Conservation (phyloP, 257 asterid genomes). For the Solanum peruvianum region DNA sequence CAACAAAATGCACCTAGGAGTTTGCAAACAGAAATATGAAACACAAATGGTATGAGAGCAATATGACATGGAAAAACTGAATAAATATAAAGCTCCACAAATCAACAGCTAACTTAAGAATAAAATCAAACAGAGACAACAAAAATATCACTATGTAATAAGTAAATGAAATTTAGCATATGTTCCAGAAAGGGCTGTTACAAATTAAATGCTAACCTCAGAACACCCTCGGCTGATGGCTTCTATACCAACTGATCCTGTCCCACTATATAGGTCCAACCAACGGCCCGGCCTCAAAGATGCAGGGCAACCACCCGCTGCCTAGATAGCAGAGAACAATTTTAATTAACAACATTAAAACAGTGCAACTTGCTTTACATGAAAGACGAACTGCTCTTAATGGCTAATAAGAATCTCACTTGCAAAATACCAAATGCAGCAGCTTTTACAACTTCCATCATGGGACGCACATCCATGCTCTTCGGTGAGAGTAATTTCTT, state of each 20-base stretch:
- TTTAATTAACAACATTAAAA: neutral
- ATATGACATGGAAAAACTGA: neutral
- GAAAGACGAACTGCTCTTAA: neutral
- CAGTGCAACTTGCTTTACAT: neutral
- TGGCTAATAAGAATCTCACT: slow-evolving; percentile 19
- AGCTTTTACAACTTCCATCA: slow-evolving; percentile 99
- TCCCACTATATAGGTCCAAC: slow-evolving; percentile 97
- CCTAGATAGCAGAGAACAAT: slow-evolving; percentile 24
- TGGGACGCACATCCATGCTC: slow-evolving; percentile 94
- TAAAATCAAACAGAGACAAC: neutral
- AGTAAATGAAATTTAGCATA: neutral
- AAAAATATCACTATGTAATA: neutral
- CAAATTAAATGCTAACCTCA: slow-evolving; percentile 32
- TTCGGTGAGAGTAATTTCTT: slow-evolving; percentile 91
- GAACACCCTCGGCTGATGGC: slow-evolving; percentile 98
- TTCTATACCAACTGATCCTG: slow-evolving; percentile 98
- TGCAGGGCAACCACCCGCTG: slow-evolving; percentile 87
- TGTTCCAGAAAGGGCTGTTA: neutral
- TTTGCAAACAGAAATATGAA: neutral
- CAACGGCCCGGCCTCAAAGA: slow-evolving; percentile 89
- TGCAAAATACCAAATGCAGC: slow-evolving; percentile 90
- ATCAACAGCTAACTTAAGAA: neutral
- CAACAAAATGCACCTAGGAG: slow-evolving; percentile 86
- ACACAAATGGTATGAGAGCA: neutral
- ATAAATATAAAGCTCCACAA: neutral